Conservation (phyloP, 768 basidiomycete species). For the Punctularia strigosozonata region DNA sequence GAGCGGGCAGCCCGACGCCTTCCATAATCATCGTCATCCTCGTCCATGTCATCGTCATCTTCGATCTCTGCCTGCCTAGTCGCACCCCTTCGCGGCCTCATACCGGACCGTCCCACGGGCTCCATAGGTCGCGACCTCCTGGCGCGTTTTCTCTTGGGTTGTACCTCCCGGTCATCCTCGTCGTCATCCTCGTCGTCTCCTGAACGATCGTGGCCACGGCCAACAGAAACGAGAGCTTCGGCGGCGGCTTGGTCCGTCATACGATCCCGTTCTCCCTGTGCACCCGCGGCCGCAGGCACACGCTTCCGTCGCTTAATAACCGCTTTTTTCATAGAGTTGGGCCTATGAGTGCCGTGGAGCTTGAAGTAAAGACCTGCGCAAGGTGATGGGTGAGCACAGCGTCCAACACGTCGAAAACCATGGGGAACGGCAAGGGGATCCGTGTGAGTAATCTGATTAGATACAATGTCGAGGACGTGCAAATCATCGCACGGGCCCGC, state of each 20-base stretch:
- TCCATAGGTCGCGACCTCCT: slow-evolving; percentile 19
- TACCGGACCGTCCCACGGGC: slow-evolving; percentile 12
- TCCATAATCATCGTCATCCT: slow-evolving; percentile 40
- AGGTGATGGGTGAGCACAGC: too few species aligned
- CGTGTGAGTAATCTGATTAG: too few species aligned
- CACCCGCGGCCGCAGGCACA: slow-evolving; percentile 70
- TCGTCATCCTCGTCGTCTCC: slow-evolving; percentile 31
- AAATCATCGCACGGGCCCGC: too few species aligned
- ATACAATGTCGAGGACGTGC: too few species aligned
- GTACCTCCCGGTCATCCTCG: slow-evolving; percentile 28
- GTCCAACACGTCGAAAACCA: too few species aligned
- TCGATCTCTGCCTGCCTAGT: slow-evolving; percentile 16
- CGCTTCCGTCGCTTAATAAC: slow-evolving; percentile 98
- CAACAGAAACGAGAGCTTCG: slow-evolving; percentile 78
- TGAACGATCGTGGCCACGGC: slow-evolving; percentile 32
- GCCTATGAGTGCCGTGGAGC: slow-evolving; percentile 91
- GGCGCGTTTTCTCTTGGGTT: slow-evolving; percentile 48
- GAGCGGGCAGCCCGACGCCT: not conserved
- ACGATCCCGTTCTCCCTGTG: slow-evolving; percentile 26
- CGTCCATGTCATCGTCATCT: slow-evolving; percentile 5
- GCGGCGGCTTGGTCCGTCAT: slow-evolving; percentile 84
- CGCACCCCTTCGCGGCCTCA: slow-evolving; percentile 7
- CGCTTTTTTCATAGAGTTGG: slow-evolving; percentile 98
- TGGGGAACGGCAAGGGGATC: too few species aligned
- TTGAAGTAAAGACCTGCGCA: slow-evolving; percentile 92